phyloP scores from a whole-genome alignment of 2,329 filamentous ascomycete genomes.

The Penicillium olsonii region DNA sequence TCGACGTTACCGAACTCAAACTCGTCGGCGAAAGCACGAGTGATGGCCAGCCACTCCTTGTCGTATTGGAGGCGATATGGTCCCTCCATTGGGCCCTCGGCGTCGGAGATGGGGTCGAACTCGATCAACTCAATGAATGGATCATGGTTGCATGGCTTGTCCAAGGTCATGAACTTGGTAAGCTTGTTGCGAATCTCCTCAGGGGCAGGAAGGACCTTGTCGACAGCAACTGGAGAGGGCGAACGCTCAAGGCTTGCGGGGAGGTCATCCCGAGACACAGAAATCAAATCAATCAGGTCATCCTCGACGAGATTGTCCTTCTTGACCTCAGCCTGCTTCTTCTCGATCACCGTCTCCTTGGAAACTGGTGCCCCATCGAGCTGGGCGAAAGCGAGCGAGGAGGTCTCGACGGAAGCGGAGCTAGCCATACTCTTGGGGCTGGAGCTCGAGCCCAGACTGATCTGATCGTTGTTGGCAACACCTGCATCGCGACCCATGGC shows the following conservation, averaged over 20 bases:
- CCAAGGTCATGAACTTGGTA: slow-evolving; percentile 83
- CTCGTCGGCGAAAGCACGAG: slow-evolving; percentile 71
- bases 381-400: not conserved
- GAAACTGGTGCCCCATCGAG: not conserved
- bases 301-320: slow-evolving; percentile 10
- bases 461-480: slow-evolving; percentile 55
- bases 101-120: slow-evolving; percentile 53
- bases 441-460: slow-evolving; percentile 37
- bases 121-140: slow-evolving; percentile 76
- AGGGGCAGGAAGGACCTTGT: slow-evolving; percentile 23
- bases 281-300: slow-evolving; percentile 31
- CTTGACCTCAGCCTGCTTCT: no score
- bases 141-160: slow-evolving; percentile 78
- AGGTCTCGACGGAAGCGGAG: not conserved
- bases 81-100: slow-evolving; percentile 29
- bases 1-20: slow-evolving; percentile 64
- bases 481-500: not conserved
- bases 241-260: slow-evolving; percentile 70
- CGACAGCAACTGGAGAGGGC: slow-evolving; percentile 14
- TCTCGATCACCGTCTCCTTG: no score
- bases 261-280: slow-evolving; percentile 68
- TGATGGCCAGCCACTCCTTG: slow-evolving; percentile 93
- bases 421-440: not conserved
- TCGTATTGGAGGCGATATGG: slow-evolving; percentile 76
- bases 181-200: slow-evolving; percentile 74